phyloP scores from a whole-genome alignment of 257 asterid genomes.

The Gentiana straminea region DNA sequence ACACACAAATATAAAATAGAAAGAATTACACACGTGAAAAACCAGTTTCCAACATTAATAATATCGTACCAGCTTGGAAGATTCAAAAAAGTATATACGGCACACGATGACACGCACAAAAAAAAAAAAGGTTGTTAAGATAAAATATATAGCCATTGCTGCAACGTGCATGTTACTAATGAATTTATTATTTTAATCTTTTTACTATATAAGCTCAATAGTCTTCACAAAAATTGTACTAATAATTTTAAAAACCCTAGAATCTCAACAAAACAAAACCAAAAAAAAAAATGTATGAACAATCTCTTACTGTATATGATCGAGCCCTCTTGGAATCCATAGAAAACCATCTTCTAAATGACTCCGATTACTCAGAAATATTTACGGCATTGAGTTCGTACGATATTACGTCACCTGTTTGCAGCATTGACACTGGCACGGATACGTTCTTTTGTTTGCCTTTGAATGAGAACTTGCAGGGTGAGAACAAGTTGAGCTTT shows the following conservation, averaged over 20 bases:
- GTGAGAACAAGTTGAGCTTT: no score
- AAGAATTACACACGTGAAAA: no score
- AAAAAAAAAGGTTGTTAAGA: background rate
- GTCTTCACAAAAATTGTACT: no score
- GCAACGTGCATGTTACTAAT: background rate
- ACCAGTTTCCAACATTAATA: no score
- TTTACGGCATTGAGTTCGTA: background rate
- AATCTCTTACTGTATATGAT: background rate
- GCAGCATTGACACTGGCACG: no score
- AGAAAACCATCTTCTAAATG: slow-evolving; percentile 5
- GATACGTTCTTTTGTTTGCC: no score
- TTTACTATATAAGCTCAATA: background rate
- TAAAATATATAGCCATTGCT: background rate
- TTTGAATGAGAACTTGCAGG: no score
- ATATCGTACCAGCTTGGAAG: no score
- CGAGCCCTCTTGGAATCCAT: background rate
- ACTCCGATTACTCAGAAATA: background rate
- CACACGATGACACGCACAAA: no score
- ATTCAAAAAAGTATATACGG: no score
- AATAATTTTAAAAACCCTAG: background rate
- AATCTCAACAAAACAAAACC: background rate
- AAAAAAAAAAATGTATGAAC: background rate
- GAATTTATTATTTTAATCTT: background rate
- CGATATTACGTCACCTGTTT: background rate
- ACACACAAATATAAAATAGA: no score